Base-by-base conservation (phyloP, 305 asterid genomes). In the Rubia tinctorum region DNA sequence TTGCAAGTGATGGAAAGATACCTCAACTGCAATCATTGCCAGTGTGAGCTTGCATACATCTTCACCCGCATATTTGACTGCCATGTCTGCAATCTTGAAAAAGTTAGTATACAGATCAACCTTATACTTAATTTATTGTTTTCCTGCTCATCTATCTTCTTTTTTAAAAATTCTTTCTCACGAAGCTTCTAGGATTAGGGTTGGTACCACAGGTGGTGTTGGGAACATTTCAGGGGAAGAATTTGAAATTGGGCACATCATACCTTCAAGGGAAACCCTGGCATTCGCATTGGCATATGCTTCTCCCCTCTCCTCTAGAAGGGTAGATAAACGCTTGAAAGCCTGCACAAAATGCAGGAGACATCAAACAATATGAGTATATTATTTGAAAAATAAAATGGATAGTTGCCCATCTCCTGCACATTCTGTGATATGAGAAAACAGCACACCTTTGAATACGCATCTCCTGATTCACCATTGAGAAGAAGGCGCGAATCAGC, bases 401-500 rank as follows among this genome's bases (percentile, higher is more conserved):
- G 0, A 12, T 2, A 70, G 20, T 25, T 18, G 20, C 22, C 45
- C 14, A 10, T 7, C 39, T 45, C 42, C 63, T 12, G 20, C 72
- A 64, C 42, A 60, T 70, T 71, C 66, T 49, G 2, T 65, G 17
- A 65, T 13, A 53, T n/a, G 9, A 27, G 60, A 39, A 18, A 55
- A 65, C 5, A 59, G n/a, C 68, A 47, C 69, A 89, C 97, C 89
- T 84, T 80, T 39, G 86, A 80, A 83, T 89, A 92, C 75, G 92
- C 81, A 83, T 92, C 96, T 65, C 96, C 97, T 18, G 88, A 78
- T 80, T 85, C 95, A 42, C 81, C 85, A 75, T 87, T 83, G 81
- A 92, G 74, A 40, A 94, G 88, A 77, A 98, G 97, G 8, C 99
- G 95, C 34, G 97, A 90, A 76, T 80, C 71, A 44, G 93, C 88